These are phyloP conservation scores for Annona squamosa DNA, from an alignment of 164 flowering plant species.

Conservation along the genomic window DNA sequence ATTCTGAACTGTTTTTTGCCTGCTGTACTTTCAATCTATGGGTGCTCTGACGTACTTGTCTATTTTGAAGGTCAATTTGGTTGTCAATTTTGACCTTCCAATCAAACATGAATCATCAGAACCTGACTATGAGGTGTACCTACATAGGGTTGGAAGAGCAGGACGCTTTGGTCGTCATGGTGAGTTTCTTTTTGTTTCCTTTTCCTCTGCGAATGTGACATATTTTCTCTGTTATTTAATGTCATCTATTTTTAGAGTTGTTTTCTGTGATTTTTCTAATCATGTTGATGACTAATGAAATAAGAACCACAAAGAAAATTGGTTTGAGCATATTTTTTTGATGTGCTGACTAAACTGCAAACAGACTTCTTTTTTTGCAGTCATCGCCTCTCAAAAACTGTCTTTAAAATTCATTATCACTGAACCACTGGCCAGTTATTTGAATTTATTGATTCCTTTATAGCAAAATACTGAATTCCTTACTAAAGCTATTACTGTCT, in stretches of 20 bases:
- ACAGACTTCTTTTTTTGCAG: not conserved
- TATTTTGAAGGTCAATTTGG: conserved; percentile 65
- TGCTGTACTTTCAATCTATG: conserved; percentile 3
- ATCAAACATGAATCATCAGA: conserved; percentile 36
- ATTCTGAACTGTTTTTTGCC: not conserved
- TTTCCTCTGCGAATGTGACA: no score
- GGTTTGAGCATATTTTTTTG: not conserved
- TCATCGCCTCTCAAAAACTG: no score
- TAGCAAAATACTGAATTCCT: no score
- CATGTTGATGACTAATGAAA: not conserved
- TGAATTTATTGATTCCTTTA: no score
- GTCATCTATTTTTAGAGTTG: not conserved
- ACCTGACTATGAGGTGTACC: conserved; percentile 84
- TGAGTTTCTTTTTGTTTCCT: conserved; percentile 8
- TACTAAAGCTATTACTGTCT: no score
- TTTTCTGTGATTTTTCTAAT: not conserved
- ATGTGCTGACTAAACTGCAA: not conserved
- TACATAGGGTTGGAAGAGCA: conserved; percentile 91
- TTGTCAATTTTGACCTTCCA: conserved; percentile 68
- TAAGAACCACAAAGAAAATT: not conserved
- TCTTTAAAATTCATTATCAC: no score
- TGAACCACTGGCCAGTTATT: no score
- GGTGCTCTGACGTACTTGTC: conserved; percentile 5
- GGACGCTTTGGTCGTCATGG: conserved; percentile 99
- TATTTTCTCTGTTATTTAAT: no score